A percentile compares a stretch with the other conserved stretches of the same genome.
Conservation (phyloP, 129 eudicot species). For the Tagetes erecta region DNA sequence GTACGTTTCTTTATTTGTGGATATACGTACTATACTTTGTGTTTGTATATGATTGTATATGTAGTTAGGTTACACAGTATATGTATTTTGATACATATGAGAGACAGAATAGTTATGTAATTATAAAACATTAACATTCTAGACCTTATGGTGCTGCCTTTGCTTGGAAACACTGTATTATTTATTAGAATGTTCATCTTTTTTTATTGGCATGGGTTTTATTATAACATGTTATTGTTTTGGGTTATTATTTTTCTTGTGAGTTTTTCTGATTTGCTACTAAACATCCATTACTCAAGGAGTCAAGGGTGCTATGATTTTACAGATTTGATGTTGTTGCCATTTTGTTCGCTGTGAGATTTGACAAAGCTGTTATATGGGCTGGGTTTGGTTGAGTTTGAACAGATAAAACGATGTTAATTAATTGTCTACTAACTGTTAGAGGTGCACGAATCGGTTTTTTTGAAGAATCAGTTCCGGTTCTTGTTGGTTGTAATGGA, state of each 20-base stretch:
- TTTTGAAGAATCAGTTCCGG: too few relatives aligned
- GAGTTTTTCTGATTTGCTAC: too few relatives aligned
- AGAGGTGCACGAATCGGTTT: too few relatives aligned
- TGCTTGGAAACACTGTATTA: not conserved
- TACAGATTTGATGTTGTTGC: too few relatives aligned
- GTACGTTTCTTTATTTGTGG: not conserved
- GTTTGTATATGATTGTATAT: constrained; percentile 8
- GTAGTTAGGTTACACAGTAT: constrained; percentile 14
- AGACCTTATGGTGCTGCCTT: not conserved
- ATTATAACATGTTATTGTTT: not conserved
- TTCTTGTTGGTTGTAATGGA: too few relatives aligned
- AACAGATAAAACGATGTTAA: too few relatives aligned
- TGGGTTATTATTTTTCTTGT: not conserved
- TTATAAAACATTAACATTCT: not conserved
- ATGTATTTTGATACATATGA: constrained; percentile 7
- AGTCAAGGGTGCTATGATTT: too few relatives aligned
- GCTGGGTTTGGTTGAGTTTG: too few relatives aligned
- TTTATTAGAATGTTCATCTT: not conserved
- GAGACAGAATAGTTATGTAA: not conserved
- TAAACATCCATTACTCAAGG: too few relatives aligned
- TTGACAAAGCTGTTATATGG: too few relatives aligned
- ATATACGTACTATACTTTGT: not conserved
- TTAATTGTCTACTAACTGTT: too few relatives aligned
- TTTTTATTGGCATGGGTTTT: not conserved
- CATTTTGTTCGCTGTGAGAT: too few relatives aligned